Conservation (phyloP, 139 green algal species). For the Closterium sp. region DNA sequence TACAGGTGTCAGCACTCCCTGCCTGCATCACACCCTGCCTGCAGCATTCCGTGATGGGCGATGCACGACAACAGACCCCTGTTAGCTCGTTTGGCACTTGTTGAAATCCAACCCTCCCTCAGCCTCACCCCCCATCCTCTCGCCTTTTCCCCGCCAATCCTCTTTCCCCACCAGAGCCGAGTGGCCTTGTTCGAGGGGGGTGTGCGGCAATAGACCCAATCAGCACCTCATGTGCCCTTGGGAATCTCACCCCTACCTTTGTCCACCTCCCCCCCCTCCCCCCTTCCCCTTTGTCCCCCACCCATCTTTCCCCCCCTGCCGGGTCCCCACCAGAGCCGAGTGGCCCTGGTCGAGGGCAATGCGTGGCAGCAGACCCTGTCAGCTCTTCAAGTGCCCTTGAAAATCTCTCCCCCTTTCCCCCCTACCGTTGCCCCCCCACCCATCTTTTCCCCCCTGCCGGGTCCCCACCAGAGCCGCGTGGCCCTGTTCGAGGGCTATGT, state of each 20-base stretch:
- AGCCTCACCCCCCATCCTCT: neutral
- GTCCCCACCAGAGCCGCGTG: neutral
- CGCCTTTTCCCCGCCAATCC: too few relatives aligned
- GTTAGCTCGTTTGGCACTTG: neutral
- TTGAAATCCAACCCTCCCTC: neutral
- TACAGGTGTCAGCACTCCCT: too few relatives aligned
- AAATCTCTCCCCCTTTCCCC: neutral
- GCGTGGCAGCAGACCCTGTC: neutral
- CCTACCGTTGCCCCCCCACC: neutral
- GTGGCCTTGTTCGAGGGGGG: too few relatives aligned
- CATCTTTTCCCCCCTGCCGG: neutral
- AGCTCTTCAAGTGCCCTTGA: too few relatives aligned
- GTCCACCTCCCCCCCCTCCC: too few relatives aligned
- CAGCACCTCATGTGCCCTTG: too few relatives aligned
- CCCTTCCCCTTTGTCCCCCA: neutral
- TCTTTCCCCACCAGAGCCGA: too few relatives aligned
- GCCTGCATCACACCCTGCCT: too few relatives aligned
- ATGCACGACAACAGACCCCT: too few relatives aligned
- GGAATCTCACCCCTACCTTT: too few relatives aligned
- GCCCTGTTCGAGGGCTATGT: neutral
- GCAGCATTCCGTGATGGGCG: too few relatives aligned
- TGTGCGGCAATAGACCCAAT: neutral
- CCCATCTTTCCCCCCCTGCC: neutral
- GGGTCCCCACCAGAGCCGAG: neutral
- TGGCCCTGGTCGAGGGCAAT: neutral